These are phyloP conservation scores for Sphaerulina vaccinii DNA, from an alignment of 2,329 filamentous ascomycete genomes.

Conservation along the genomic window DNA sequence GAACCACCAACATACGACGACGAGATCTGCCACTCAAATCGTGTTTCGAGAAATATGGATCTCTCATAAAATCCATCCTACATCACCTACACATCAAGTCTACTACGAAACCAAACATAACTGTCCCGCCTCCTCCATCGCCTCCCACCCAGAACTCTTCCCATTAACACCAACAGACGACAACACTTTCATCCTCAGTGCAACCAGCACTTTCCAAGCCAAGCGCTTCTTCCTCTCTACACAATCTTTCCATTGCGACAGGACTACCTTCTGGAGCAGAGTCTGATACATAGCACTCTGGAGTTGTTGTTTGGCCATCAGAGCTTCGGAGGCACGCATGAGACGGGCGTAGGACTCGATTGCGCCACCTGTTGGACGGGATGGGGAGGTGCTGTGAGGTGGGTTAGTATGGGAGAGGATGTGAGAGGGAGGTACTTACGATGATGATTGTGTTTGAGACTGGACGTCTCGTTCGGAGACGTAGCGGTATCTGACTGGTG, in stretches of 20 bases:
- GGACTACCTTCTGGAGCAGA: conserved; percentile 6
- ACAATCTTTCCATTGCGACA: conserved; percentile 2
- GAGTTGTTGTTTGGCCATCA: background rate
- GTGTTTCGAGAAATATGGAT: too few species aligned
- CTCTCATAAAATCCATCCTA: too few species aligned
- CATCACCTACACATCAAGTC: too few species aligned
- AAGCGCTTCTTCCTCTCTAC: conserved; percentile 4
- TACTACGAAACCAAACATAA: conserved; percentile 16
- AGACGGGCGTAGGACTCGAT: conserved; percentile 5
- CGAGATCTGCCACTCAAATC: too few species aligned
- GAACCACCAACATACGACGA: too few species aligned
- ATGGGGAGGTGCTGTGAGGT: background rate
- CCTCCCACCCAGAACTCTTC: conserved; percentile 10
- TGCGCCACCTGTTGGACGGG: background rate
- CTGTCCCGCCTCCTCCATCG: conserved; percentile 10
- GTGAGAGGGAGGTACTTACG: background rate
- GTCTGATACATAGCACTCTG: conserved; percentile 2
- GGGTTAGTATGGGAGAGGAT: background rate
- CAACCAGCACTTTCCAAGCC: conserved; percentile 11
- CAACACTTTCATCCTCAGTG: conserved; percentile 6
- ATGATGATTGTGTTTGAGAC: background rate
- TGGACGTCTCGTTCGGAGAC: conserved; percentile 6
- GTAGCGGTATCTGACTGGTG: conserved; percentile 16
- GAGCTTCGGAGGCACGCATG: background rate
- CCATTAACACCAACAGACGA: background rate